Evolutionary conservation across 2,329 filamentous ascomycete species (phyloP), one percentile per base, ranked within the genome.

Genomic region (Metarhizium guizhouense): DNA sequence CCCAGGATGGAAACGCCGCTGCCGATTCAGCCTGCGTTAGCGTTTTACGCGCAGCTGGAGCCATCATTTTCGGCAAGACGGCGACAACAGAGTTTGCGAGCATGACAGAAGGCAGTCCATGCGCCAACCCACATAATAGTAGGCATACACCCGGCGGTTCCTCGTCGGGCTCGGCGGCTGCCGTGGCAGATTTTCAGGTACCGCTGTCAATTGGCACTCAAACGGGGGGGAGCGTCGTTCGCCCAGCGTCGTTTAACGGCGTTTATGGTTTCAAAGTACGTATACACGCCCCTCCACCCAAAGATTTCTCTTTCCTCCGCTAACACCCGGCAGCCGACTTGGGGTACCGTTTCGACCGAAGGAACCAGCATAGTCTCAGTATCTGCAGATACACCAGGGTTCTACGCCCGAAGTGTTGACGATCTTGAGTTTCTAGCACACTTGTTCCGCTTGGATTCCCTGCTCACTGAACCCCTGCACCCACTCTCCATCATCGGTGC

Each of bases 141-240:
- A 76, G 74, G 0, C 77, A 86, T 4, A 87, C 85, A 0, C 85
- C 85, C 0, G 85, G 85, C 1, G 85, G 85, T 49, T 87, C 84
- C 0, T 87, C 83, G 0, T 82, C 83, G 0, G 85, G 86, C 0
- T 87, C 84, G 0, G 85, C 75, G 0, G 84, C 85, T 0, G 84
- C 82, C 0, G 84, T 88, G 0, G 84, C 73, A 6, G 85, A 88
- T 59, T 78, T 79, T 53, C 85, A 88, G 59, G 78, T 77, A 0
- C 81, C 84, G 0, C 62, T 88, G 11, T 77, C 71, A 0, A 69
- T 88, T 0, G 85, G 84, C 0, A 86, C 84, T 0, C 85, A 88
- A 63, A 89, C 85, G 0, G 81, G 79, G 2, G 85, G 85, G 0
- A 84, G 80, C 57, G 81, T 75, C 0, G 80, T 88, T 48, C 77